Base-by-base conservation (phyloP, 2,329 filamentous ascomycete species). In the Zalaria sp. region DNA sequence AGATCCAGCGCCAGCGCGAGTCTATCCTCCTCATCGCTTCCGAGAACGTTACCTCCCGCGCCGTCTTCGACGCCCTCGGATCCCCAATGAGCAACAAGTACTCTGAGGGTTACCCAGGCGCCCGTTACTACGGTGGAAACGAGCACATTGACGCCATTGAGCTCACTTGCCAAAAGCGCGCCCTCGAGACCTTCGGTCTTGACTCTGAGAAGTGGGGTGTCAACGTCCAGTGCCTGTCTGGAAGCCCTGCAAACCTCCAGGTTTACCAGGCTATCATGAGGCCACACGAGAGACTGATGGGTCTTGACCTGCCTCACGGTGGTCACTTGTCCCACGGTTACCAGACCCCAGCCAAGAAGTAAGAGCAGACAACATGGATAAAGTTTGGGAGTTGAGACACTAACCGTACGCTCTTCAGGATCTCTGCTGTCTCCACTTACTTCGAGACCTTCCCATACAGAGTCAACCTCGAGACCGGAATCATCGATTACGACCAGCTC, bases 1-100 rank as follows among this genome's bases (percentile, higher is more conserved):
- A 96, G 70, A 83, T 95, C 59, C 79, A 94, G 76, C 86, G 91
- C 62, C 91, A 98, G 73, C 81, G 86, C 65, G 88, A 98, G 75
- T 96, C 88, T 56, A 93, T 98, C 67, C 85, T 96, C 60, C 81
- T 98, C 62, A 98, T 98, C 58, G 89, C 91, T 59, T 96, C 91
- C 43, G 91, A 98, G 73, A 98, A 98, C 74, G 88, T 98, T 68
- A 98, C 91, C 45, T 98, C 91, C 49, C 87, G 88, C 56, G 88
- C 91, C 57, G 91, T 98, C 58, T 94, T 94, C 71, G 88, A 98
- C 70, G 91, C 91, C 46, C 79, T 98, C 51, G 91, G 91, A 58
- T 88, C 81, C 45, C 82, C 83, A 64, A 93, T 91, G 83, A 86
- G 59, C 67, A 69, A 98, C 78, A 98, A 98, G 73, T 98, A 98